phyloP scores from a whole-genome alignment of 108 stramenopile genomes.

The Cyclotella baltica region DNA sequence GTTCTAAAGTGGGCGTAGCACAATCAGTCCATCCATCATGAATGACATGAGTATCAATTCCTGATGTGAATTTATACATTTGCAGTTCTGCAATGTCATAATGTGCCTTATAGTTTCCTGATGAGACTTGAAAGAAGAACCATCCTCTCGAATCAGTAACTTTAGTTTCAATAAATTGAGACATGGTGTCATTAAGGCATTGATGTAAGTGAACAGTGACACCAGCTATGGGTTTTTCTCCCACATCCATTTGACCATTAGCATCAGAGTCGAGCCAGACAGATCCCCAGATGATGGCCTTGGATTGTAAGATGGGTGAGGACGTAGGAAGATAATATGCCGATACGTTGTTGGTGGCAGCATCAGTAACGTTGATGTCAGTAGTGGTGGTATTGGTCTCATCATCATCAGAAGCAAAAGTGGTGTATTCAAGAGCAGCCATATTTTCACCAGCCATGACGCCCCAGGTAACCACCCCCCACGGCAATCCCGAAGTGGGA shows the following conservation, averaged over 20 bases:
- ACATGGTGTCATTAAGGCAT: constrained; percentile 9
- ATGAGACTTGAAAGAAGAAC: constrained; percentile 37
- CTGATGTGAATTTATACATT: constrained; percentile 21
- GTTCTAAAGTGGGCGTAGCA: background rate
- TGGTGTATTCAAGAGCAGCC: constrained; percentile 68
- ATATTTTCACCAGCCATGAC: constrained; percentile 50
- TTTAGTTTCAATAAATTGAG: background rate
- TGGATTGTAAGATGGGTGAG: background rate
- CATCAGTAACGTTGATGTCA: background rate
- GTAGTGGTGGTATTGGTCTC: background rate
- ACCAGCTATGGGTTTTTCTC: constrained; percentile 20
- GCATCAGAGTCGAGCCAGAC: constrained; percentile 45
- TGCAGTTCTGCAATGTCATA: constrained; percentile 29
- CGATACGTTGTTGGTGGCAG: background rate
- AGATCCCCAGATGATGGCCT: constrained; percentile 25
- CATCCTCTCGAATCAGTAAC: constrained; percentile 30
- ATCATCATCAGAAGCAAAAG: constrained; percentile 42
- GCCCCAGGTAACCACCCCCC: constrained; percentile 49
- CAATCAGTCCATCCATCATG: constrained; percentile 40
- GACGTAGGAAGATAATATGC: background rate
- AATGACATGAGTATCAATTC: constrained; percentile 15
- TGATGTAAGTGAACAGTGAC: constrained; percentile 29
- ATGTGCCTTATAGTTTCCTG: constrained; percentile 19
- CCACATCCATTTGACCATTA: constrained; percentile 31
- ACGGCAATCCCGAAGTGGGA: constrained; percentile 25